Evolutionary conservation across 2,329 filamentous ascomycete species (phyloP).

Genomic region (Colletotrichum eleusines): DNA sequence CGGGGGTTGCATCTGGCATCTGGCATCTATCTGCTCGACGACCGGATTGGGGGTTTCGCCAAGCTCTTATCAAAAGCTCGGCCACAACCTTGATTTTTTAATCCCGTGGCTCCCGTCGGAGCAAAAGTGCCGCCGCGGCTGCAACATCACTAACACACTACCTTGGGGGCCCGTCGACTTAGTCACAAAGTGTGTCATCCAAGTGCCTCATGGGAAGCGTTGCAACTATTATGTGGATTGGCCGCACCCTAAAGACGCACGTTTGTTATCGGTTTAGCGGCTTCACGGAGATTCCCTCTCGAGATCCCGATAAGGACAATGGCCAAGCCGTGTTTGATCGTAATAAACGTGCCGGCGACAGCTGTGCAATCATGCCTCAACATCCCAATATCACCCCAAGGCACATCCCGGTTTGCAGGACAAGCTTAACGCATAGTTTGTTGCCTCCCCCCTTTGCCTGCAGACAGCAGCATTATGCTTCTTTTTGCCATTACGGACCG

Average conservation of each 20-base stretch:
- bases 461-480: slow-evolving; percentile 8
- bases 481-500: slow-evolving; percentile 3
- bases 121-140: neutral
- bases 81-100: neutral
- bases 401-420: neutral
- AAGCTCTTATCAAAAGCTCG: neutral
- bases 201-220: neutral
- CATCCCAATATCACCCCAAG: neutral
- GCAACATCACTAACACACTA: no score
- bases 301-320: neutral
- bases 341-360: neutral
- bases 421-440: no score
- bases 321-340: neutral
- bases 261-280: neutral
- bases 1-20: no score
- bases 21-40: neutral
- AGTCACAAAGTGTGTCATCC: neutral
- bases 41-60: neutral
- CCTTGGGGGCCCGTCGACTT: neutral
- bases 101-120: neutral
- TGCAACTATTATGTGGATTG: neutral
- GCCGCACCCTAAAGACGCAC: neutral
- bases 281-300: neutral
- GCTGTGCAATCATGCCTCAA: neutral
- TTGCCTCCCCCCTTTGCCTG: neutral